Conservation (phyloP, 768 basidiomycete species). For the Phanerodontia chrysosporium region DNA sequence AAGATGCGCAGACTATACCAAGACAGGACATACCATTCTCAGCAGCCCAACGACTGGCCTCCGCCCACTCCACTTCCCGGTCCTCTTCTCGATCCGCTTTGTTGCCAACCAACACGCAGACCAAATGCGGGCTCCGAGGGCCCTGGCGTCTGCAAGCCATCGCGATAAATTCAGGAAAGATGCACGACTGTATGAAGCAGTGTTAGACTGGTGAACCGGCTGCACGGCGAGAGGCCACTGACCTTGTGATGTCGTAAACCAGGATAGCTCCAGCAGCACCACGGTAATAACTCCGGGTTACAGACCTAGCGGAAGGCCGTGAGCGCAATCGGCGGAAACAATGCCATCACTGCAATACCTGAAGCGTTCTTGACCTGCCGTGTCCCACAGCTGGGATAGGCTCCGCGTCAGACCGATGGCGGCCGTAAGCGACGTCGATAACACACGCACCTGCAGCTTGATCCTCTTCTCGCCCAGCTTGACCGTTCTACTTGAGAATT, state of each 20-base stretch:
- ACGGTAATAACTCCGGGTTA: conserved; percentile 93
- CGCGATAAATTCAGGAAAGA: conserved; percentile 80
- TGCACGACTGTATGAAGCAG: conserved; percentile 54
- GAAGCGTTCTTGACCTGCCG: conserved; percentile 94
- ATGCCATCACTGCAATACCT: conserved; percentile 43
- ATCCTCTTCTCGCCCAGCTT: conserved; percentile 92
- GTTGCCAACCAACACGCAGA: conserved; percentile 89
- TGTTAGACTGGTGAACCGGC: not conserved
- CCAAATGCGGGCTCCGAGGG: conserved; percentile 86
- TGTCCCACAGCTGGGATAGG: conserved; percentile 82
- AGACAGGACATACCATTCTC: conserved; percentile 67
- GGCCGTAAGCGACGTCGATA: not conserved
- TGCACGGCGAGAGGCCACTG: conserved; percentile 36
- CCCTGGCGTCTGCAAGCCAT: conserved; percentile 93
- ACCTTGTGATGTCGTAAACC: conserved; percentile 88
- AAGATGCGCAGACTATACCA: not conserved
- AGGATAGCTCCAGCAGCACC: conserved; percentile 90
- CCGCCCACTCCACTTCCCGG: conserved; percentile 91
- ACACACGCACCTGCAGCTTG: conserved; percentile 82
- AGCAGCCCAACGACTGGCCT: conserved; percentile 93
- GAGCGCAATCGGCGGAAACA: conserved; percentile 9
- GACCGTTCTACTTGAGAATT: conserved; percentile 93
- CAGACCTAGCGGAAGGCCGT: conserved; percentile 50
- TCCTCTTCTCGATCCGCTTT: conserved; percentile 95
- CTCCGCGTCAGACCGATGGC: conserved; percentile 14